Evolutionary conservation across 2,329 filamentous ascomycete genomes (phyloP).

Genomic region (Lachnellula cervina): DNA sequence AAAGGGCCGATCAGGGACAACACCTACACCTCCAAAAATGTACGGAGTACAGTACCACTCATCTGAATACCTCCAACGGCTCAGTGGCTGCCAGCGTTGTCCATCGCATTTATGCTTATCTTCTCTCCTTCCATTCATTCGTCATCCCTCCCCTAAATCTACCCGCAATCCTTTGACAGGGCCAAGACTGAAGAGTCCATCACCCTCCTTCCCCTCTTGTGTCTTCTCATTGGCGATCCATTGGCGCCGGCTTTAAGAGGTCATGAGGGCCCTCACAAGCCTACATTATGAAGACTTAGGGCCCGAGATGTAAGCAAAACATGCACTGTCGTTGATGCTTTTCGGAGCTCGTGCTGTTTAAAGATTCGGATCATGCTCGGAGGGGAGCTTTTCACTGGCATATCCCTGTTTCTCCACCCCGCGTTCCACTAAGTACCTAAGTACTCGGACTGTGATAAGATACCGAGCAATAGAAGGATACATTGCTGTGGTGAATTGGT

Average conservation of each 20-base stretch:
- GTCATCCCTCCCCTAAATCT: neutral
- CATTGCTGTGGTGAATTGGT: neutral
- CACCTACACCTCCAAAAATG: no score
- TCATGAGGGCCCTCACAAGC: neutral
- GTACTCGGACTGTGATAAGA: neutral
- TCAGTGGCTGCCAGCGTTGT: no score
- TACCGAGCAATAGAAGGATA: neutral
- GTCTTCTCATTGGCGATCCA: neutral
- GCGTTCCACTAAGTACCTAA: neutral
- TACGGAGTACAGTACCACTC: no score
- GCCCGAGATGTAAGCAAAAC: neutral
- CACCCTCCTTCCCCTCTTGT: neutral
- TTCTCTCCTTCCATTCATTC: neutral
- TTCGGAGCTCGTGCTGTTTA: neutral
- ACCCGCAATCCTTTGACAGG: neutral
- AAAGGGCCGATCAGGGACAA: no score
- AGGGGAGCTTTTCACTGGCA: neutral
- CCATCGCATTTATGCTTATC: neutral
- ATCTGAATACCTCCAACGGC: no score
- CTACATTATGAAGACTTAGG: neutral
- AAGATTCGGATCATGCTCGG: neutral
- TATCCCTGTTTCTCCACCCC: slow-evolving; percentile 1
- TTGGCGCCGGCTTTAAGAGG: neutral
- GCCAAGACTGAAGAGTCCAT: neutral
- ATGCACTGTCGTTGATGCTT: neutral